Percentiles rank a stretch among this genome's conserved stretches.
Evolutionary conservation across 1,284 basidiomycete species (phyloP).

Genomic region (Schizophyllum amplum): DNA sequence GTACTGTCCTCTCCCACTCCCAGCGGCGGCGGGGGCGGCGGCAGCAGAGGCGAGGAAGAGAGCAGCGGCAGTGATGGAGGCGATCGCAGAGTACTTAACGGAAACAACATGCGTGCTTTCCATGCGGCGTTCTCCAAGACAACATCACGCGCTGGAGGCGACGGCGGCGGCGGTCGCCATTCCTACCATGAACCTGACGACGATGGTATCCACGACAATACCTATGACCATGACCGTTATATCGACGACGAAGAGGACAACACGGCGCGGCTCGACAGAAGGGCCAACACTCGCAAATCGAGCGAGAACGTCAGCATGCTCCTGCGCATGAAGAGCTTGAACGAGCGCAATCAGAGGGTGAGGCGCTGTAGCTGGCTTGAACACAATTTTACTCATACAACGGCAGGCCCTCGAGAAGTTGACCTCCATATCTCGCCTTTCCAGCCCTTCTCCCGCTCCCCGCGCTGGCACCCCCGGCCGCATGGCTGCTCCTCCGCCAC

Average conservation of each 20-base stretch:
- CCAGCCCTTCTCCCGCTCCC: conserved; percentile 30
- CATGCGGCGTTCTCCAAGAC: conserved; percentile 22
- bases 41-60: not conserved
- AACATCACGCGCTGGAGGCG: conserved; percentile 16
- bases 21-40: conserved; percentile 18
- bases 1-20: no score
- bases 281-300: conserved; percentile 30
- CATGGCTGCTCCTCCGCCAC: conserved; percentile 21
- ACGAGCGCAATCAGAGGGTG: conserved; percentile 66
- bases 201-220: conserved; percentile 16
- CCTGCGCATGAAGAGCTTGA: conserved; percentile 58
- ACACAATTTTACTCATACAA: not conserved
- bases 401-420: conserved; percentile 61
- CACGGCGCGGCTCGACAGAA: conserved; percentile 44
- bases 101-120: conserved; percentile 18
- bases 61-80: not conserved
- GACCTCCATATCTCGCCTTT: conserved; percentile 41
- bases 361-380: conserved; percentile 15
- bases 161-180: no score
- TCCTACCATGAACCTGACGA: conserved; percentile 19
- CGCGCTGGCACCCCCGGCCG: conserved; percentile 18
- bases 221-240: conserved; percentile 22
- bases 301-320: conserved; percentile 51
- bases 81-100: conserved; percentile 18
- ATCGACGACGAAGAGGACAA: conserved; percentile 49